Conservation (phyloP, 2,329 filamentous ascomycete genomes). For the Cladophialophora yegresii region DNA sequence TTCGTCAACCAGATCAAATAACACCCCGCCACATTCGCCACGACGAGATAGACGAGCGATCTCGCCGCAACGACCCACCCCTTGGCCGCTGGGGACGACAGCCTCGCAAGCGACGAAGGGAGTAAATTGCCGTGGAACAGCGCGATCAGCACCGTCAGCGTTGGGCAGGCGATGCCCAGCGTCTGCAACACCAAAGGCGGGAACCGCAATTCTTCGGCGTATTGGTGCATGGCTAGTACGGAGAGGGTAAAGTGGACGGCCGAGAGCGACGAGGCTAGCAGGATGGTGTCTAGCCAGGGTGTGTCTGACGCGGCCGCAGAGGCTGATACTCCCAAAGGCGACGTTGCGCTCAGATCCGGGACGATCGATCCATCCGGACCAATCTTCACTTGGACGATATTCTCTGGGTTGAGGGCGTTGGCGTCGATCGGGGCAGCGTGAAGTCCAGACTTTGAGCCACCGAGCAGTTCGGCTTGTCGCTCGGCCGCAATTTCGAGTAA, state of each 20-base stretch:
- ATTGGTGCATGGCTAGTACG: slow-evolving; percentile 52
- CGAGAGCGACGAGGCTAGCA: slow-evolving; percentile 48
- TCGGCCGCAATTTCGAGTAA: slow-evolving; percentile 51
- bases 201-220: slow-evolving; percentile 42
- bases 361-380: slow-evolving; percentile 31
- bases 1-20: slow-evolving; percentile 84
- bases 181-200: slow-evolving; percentile 40
- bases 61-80: slow-evolving; percentile 18
- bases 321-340: no score
- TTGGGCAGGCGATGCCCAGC: slow-evolving; percentile 45
- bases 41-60: slow-evolving; percentile 62
- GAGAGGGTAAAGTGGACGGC: slow-evolving; percentile 50
- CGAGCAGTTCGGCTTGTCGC: slow-evolving; percentile 42
- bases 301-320: slow-evolving; percentile 9
- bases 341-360: neutral
- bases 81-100: slow-evolving; percentile 15
- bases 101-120: slow-evolving; percentile 34
- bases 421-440: slow-evolving; percentile 35
- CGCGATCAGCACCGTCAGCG: slow-evolving; percentile 48
- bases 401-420: slow-evolving; percentile 19
- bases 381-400: slow-evolving; percentile 34
- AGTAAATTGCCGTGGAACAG: slow-evolving; percentile 50
- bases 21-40: slow-evolving; percentile 66
- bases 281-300: slow-evolving; percentile 45
- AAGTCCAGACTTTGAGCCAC: neutral